phyloP scores from a whole-genome alignment of 371 early-diverging fungal species.

The Paraphysoderma sedebokerense region DNA sequence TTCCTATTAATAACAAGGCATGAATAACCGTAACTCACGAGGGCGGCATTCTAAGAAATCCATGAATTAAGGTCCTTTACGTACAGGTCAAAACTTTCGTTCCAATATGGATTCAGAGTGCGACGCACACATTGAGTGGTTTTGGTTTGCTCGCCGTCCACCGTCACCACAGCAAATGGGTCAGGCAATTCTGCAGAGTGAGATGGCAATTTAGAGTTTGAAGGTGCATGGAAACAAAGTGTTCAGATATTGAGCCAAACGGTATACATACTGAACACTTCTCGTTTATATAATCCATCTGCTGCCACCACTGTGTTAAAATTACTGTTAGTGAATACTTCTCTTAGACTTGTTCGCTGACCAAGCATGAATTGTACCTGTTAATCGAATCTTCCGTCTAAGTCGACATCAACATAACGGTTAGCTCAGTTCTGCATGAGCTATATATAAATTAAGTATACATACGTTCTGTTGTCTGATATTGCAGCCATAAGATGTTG shows the following conservation, averaged over 20 bases:
- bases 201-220: background rate
- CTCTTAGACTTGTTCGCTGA: too few species aligned
- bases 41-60: background rate
- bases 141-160: constrained; percentile 67
- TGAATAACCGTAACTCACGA: too few species aligned
- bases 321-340: background rate
- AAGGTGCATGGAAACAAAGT: background rate
- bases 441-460: too few species aligned
- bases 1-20: constrained; percentile 19
- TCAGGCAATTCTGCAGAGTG: constrained; percentile 38
- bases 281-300: constrained; percentile 75
- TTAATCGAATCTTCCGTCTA: background rate
- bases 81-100: constrained; percentile 32
- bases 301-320: constrained; percentile 66
- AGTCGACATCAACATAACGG: too few species aligned
- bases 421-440: too few species aligned
- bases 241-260: too few species aligned
- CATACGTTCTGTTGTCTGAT: too few species aligned
- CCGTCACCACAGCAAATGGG: constrained; percentile 81
- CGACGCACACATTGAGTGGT: constrained; percentile 57
- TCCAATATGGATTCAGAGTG: constrained; percentile 68
- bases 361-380: background rate
- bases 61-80: background rate
- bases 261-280: constrained; percentile 63
- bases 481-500: too few species aligned